Percentiles rank a stretch among this genome's conserved stretches.
Conservation (phyloP, 257 asterid species). For the Orobanche coerulescens region DNA sequence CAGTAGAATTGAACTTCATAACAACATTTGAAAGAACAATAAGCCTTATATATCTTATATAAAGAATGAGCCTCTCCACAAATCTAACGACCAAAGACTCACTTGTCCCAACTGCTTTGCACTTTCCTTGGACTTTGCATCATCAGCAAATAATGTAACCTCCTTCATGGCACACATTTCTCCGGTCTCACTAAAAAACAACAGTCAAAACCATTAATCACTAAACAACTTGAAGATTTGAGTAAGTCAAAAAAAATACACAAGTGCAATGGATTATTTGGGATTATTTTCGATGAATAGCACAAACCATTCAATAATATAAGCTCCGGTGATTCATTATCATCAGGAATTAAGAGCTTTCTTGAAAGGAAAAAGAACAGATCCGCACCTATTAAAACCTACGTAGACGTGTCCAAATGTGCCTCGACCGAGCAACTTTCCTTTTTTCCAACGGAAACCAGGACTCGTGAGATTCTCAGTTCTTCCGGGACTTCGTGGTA, state of each 20-base stretch:
- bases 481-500: slow-evolving; percentile 96
- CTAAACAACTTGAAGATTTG: slow-evolving; percentile 14
- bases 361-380: neutral
- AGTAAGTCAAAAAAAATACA: neutral
- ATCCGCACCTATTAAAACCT: slow-evolving; percentile 83
- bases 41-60: neutral
- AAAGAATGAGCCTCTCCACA: neutral
- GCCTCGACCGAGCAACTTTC: slow-evolving; percentile 92
- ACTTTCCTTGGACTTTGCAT: slow-evolving; percentile 92
- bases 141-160: slow-evolving; percentile 89
- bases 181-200: slow-evolving; percentile 70
- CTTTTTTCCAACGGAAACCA: slow-evolving; percentile 95
- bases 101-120: slow-evolving; percentile 95
- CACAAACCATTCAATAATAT: slow-evolving; percentile 3
- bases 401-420: slow-evolving; percentile 96
- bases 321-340: neutral
- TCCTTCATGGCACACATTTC: slow-evolving; percentile 99
- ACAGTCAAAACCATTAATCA: slow-evolving; percentile 14
- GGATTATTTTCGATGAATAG: neutral
- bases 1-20: neutral
- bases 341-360: slow-evolving; percentile 14
- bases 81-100: slow-evolving; percentile 29
- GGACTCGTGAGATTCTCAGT: slow-evolving; percentile 79
- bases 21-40: neutral
- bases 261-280: neutral